These are phyloP conservation scores for Cunninghamia lanceolata DNA, from an alignment of 75 land plant species.

Conservation along the genomic window DNA sequence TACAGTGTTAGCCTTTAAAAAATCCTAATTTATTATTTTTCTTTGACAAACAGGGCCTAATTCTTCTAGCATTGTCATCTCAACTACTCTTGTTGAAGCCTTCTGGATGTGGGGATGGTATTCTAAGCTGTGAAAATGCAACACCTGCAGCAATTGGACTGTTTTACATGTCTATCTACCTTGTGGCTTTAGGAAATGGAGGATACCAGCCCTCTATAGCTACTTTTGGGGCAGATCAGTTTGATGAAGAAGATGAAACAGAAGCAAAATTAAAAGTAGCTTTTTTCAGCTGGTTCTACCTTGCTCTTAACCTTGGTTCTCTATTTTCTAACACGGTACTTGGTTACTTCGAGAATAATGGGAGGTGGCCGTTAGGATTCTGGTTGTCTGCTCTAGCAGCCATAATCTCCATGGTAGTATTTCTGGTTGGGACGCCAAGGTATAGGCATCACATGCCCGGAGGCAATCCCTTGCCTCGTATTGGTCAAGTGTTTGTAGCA, in stretches of 20 bases:
- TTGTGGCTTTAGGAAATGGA: constrained; percentile 18
- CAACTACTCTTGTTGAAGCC: constrained; percentile 19
- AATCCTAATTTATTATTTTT: too few relatives aligned
- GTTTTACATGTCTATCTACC: constrained; percentile 22
- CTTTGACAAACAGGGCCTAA: constrained; percentile 30
- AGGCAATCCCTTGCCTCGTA: constrained; percentile 19
- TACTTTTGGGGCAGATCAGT: constrained; percentile 29
- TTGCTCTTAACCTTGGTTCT: constrained; percentile 15
- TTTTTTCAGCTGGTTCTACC: constrained; percentile 22
- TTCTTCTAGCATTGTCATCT: constrained; percentile 31
- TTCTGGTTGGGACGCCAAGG: constrained; percentile 7
- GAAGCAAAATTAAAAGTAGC: background rate
- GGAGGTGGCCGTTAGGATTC: constrained; percentile 23
- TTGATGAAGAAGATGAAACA: constrained; percentile 13
- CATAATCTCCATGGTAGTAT: background rate
- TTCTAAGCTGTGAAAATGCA: constrained; percentile 8
- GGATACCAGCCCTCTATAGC: constrained; percentile 20
- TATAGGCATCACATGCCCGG: constrained; percentile 21
- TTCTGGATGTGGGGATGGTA: constrained; percentile 5
- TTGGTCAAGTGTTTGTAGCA: constrained; percentile 21
- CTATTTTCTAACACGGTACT: constrained; percentile 15
- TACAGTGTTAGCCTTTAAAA: too few relatives aligned
- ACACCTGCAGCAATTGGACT: background rate
- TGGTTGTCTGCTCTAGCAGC: constrained; percentile 13
- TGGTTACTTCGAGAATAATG: constrained; percentile 13